Percentiles rank a stretch among this genome's conserved stretches.
Evolutionary conservation across 106 monocot species (phyloP).

Genomic region (Ottelia alismoides): DNA sequence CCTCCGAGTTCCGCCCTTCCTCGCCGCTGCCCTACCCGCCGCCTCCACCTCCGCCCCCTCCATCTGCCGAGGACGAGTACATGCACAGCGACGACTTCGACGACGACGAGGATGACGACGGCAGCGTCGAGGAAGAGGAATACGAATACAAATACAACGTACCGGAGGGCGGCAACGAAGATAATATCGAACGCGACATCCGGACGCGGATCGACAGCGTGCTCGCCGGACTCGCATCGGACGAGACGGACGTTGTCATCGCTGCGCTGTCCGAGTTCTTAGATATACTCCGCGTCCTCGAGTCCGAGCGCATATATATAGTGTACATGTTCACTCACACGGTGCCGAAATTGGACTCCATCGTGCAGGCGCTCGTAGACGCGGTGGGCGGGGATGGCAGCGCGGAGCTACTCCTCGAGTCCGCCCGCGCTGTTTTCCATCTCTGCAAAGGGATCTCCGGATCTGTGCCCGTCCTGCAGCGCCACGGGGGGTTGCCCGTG

Average conservation of each 20-base stretch:
- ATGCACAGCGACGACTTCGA: neutral
- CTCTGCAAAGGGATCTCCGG: constrained; percentile 57
- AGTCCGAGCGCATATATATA: constrained; percentile 26
- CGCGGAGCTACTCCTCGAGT: constrained; percentile 58
- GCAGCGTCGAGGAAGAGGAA: constrained; percentile 2
- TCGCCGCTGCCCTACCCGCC: too few relatives aligned
- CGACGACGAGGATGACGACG: constrained; percentile 30
- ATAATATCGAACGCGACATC: too few relatives aligned
- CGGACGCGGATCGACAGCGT: too few relatives aligned
- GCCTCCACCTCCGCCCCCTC: constrained; percentile 3
- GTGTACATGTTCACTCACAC: too few relatives aligned
- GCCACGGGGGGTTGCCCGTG: constrained; percentile 41
- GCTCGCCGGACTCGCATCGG: neutral
- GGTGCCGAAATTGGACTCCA: too few relatives aligned
- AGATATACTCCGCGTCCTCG: too few relatives aligned
- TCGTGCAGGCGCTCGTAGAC: constrained; percentile 32
- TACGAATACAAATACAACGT: neutral
- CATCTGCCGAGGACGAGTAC: constrained; percentile 2
- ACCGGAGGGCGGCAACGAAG: neutral
- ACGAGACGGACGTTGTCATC: neutral
- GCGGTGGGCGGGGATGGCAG: constrained; percentile 27
- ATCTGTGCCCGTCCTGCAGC: constrained; percentile 29
- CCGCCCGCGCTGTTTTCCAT: constrained; percentile 58
- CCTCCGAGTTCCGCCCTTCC: constrained; percentile 7
- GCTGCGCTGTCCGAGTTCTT: constrained; percentile 9